phyloP scores from a whole-genome alignment of 2,329 filamentous ascomycete species.

The Tolypocladium inflatum region DNA sequence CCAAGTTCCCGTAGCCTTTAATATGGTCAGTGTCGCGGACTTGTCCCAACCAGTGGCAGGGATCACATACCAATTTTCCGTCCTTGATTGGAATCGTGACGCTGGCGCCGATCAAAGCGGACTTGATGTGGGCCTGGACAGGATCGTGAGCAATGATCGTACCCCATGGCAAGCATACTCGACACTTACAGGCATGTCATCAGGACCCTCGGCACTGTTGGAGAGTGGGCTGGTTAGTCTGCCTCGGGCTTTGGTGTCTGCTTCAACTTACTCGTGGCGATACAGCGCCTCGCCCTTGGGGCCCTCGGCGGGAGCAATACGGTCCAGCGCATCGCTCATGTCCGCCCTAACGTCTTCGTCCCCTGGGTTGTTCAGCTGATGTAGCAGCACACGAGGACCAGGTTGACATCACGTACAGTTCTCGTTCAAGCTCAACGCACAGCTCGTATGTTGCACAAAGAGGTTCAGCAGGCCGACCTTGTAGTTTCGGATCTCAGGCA shows the following conservation, averaged over 20 bases:
- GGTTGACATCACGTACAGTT: slow-evolving; percentile 54
- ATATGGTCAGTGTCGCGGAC: background rate
- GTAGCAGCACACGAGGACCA: background rate
- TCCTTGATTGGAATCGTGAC: slow-evolving; percentile 86
- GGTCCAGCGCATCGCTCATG: slow-evolving; percentile 89
- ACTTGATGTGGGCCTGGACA: slow-evolving; percentile 78
- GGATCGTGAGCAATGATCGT: background rate
- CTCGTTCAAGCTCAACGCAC: slow-evolving; percentile 86
- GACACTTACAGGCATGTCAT: slow-evolving; percentile 77
- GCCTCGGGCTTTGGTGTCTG: no score
- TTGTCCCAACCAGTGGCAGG: background rate
- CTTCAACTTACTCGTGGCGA: slow-evolving; percentile 46
- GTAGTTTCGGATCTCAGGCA: slow-evolving; percentile 77
- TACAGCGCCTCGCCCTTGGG: slow-evolving; percentile 66
- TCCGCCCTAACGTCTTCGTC: slow-evolving; percentile 78
- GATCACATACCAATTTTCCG: slow-evolving; percentile 55
- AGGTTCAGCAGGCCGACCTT: slow-evolving; percentile 80
- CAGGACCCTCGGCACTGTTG: slow-evolving; percentile 64
- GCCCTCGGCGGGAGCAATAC: slow-evolving; percentile 73
- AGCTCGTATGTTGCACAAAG: slow-evolving; percentile 93
- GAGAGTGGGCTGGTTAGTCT: background rate
- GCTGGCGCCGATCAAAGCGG: slow-evolving; percentile 76
- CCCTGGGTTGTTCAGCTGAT: slow-evolving; percentile 26
- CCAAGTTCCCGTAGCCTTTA: slow-evolving; percentile 59
- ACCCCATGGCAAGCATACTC: background rate